These are phyloP conservation scores for Emergomyces africanus DNA, from an alignment of 2,329 filamentous ascomycete genomes.

Conservation along the genomic window DNA sequence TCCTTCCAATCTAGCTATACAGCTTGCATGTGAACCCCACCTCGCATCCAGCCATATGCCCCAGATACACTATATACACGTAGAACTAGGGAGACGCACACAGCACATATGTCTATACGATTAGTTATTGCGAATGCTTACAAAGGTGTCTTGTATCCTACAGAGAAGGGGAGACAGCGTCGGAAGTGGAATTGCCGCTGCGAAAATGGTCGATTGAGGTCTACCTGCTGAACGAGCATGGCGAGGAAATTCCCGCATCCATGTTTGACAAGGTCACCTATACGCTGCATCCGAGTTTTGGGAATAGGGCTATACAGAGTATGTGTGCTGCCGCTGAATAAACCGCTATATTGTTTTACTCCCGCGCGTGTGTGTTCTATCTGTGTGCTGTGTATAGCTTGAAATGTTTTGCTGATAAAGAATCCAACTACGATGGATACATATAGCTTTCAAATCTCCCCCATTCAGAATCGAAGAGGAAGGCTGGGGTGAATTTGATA, in stretches of 20 bases:
- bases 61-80: neutral
- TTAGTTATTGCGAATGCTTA: neutral
- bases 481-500: constrained; percentile 98
- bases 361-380: neutral
- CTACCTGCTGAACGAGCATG: constrained; percentile 71
- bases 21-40: neutral
- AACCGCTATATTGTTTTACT: too few relatives aligned
- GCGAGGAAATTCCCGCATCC: constrained; percentile 67
- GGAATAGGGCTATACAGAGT: constrained; percentile 69
- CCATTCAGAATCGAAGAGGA: constrained; percentile 88
- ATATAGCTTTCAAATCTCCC: constrained; percentile 60
- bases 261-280: constrained; percentile 90
- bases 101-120: neutral
- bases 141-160: neutral
- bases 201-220: constrained; percentile 84
- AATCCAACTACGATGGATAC: neutral
- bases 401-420: neutral
- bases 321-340: constrained; percentile 27
- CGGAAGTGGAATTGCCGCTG: constrained; percentile 79
- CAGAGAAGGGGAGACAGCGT: constrained; percentile 56
- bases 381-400: neutral
- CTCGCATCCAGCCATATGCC: neutral
- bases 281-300: constrained; percentile 88
- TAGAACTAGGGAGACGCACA: neutral
- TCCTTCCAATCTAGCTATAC: too few relatives aligned